phyloP scores from a whole-genome alignment of 1,284 basidiomycete species.

The Hypsizygus ulmarius region DNA sequence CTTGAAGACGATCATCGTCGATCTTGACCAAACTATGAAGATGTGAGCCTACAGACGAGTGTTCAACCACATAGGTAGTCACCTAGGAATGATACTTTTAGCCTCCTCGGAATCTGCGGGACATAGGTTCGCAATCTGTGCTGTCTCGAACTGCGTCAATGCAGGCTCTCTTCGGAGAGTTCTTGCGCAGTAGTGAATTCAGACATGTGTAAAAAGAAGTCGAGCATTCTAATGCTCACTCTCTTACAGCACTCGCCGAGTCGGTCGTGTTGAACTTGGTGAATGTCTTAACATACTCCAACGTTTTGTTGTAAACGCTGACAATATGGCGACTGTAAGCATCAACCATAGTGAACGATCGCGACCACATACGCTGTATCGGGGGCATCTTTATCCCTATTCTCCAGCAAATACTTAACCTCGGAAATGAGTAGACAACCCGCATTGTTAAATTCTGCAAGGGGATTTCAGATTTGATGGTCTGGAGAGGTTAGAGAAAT shows the following conservation, averaged over 20 bases:
- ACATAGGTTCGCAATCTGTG: constrained; percentile 88
- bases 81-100: constrained; percentile 90
- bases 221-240: constrained; percentile 42
- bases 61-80: constrained; percentile 10
- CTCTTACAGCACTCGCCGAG: constrained; percentile 83
- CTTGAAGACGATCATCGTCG: constrained; percentile 83
- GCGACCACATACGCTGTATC: constrained; percentile 67
- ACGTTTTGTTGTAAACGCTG: constrained; percentile 90
- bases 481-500: background rate
- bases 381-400: constrained; percentile 79
- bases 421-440: constrained; percentile 90
- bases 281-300: constrained; percentile 90
- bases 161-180: constrained; percentile 73
- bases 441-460: constrained; percentile 83
- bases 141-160: constrained; percentile 88
- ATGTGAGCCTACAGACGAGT: background rate
- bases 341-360: background rate
- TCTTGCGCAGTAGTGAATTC: constrained; percentile 33
- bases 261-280: constrained; percentile 87
- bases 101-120: constrained; percentile 88
- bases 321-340: background rate
- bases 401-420: constrained; percentile 86
- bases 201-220: background rate
- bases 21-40: constrained; percentile 72
- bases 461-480: background rate